These are phyloP conservation scores for Leucaena leucocephala DNA, from an alignment of 306 rosid genomes.

Conservation along the genomic window DNA sequence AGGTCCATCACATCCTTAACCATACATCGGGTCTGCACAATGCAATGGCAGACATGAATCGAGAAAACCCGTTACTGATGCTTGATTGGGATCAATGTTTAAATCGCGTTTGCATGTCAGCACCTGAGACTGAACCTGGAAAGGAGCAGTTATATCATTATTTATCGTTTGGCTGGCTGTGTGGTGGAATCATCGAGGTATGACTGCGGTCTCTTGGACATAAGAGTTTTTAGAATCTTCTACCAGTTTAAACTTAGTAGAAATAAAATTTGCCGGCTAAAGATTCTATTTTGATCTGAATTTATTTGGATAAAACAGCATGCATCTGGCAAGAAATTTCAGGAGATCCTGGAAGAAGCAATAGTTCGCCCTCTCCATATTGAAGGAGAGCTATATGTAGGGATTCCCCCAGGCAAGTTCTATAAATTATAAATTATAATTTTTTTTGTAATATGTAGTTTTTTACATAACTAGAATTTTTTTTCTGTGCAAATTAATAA, in stretches of 20 bases:
- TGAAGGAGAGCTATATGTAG: conserved; percentile 91
- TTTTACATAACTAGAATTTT: neutral
- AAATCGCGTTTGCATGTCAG: conserved; percentile 56
- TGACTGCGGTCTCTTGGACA: conserved; percentile 27
- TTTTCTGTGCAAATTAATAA: neutral
- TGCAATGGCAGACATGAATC: conserved; percentile 58
- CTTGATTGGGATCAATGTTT: conserved; percentile 92
- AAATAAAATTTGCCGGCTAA: neutral
- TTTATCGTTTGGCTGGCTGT: conserved; percentile 86
- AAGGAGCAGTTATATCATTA: conserved; percentile 87
- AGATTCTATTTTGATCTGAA: conserved; percentile 39
- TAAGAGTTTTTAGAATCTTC: neutral
- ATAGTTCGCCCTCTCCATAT: conserved; percentile 77
- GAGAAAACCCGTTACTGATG: conserved; percentile 71
- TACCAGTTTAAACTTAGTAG: conserved; percentile 24
- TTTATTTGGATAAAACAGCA: conserved; percentile 62
- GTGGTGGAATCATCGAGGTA: conserved; percentile 99
- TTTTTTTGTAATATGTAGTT: neutral
- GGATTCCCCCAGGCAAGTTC: conserved; percentile 91
- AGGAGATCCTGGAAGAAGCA: conserved; percentile 94
- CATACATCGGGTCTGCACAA: conserved; percentile 98
- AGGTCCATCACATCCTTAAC: conserved; percentile 98
- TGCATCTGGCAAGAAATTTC: conserved; percentile 85
- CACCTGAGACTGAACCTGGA: conserved; percentile 91
- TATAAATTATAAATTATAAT: neutral